Base-by-base conservation (phyloP, 2,329 filamentous ascomycete species). In the Neopestalotiopsis sp. region DNA sequence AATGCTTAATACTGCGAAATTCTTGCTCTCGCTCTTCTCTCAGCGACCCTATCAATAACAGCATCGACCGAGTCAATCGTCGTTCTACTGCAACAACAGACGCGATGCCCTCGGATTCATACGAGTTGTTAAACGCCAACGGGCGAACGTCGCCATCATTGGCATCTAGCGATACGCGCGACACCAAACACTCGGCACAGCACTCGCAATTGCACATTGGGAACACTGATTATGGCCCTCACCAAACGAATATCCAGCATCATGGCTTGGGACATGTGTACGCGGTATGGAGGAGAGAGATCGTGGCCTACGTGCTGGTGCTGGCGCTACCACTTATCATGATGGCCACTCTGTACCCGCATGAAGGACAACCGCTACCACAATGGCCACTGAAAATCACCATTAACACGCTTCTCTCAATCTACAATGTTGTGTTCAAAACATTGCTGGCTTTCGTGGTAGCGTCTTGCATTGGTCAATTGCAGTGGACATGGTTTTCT, bases 401-500 rank as follows among this genome's bases (percentile, higher is more conserved):
- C 24, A 20, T 69, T 14, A 64, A 67, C 14, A 45, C 65, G 3
- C n/a, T 67, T 3, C 65, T 67, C 1, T 64, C 65, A 7, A 64
- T 62, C 1, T 68, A 68, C 40, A 34, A 20, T 1, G 34, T 68
- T 0, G 24, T 61, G 1, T 49, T 68, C 4, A 65, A 34, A 1
- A 34, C 53, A 2, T 24, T 28, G 3, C 3, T 66, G 7, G 24
- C 28, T n/a, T 57, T 69, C 40, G 20, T 67, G 12, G n/a, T 66
- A 1, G 67, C 63, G 3, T 61, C 63, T 14, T 66, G 67, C 20
- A 30, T 69, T 4, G 42, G 62, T 12, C 67, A 69, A 20, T 30
- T 66, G 30, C 67, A 69, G 40, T 69, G 67, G 67, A 40, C 28
- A 0, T 69, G 67, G 67, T 69, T 66, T 28, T 12, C n/a, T 0